These are phyloP conservation scores for Yamadazyma diddensiae DNA, from an alignment of 1,139 yeast genomes.

Conservation along the genomic window DNA sequence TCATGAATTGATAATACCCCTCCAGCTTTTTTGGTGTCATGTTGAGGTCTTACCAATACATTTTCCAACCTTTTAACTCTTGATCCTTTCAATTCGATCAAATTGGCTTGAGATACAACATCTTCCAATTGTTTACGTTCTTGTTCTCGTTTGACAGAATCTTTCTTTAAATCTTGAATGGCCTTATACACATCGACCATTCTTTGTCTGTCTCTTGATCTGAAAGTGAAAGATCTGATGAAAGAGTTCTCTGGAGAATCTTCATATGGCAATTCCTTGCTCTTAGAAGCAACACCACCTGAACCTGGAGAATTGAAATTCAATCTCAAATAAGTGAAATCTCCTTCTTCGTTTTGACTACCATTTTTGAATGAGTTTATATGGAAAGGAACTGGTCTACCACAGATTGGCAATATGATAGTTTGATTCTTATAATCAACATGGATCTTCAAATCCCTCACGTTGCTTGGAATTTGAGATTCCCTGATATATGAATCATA, in stretches of 20 bases:
- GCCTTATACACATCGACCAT: constrained; percentile 89
- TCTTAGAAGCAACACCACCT: constrained; percentile 66
- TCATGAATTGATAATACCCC: constrained; percentile 92
- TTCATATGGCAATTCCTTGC: constrained; percentile 85
- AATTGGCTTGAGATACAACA: constrained; percentile 87
- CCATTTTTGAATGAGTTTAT: constrained; percentile 93
- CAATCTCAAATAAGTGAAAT: constrained; percentile 82
- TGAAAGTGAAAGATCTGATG: constrained; percentile 79
- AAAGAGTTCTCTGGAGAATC: constrained; percentile 84
- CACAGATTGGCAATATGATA: constrained; percentile 84
- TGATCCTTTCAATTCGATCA: constrained; percentile 73
- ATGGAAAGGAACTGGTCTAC: constrained; percentile 98
- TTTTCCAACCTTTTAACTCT: constrained; percentile 85
- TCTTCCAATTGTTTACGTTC: constrained; percentile 93
- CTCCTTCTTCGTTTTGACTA: constrained; percentile 95
- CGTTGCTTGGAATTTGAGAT: constrained; percentile 81
- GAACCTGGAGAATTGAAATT: constrained; percentile 94
- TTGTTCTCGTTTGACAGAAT: constrained; percentile 83
- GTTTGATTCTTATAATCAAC: constrained; percentile 89
- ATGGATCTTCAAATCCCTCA: constrained; percentile 79
- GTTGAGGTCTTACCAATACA: constrained; percentile 91
- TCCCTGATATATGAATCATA: constrained; percentile 95
- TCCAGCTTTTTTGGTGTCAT: constrained; percentile 92
- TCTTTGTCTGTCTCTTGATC: constrained; percentile 89
- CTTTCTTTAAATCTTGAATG: constrained; percentile 90